Percentiles rank a stretch among this genome's conserved stretches.
Evolutionary conservation across 2,329 filamentous ascomycete species (phyloP).

Genomic region (Onygenales sp.): DNA sequence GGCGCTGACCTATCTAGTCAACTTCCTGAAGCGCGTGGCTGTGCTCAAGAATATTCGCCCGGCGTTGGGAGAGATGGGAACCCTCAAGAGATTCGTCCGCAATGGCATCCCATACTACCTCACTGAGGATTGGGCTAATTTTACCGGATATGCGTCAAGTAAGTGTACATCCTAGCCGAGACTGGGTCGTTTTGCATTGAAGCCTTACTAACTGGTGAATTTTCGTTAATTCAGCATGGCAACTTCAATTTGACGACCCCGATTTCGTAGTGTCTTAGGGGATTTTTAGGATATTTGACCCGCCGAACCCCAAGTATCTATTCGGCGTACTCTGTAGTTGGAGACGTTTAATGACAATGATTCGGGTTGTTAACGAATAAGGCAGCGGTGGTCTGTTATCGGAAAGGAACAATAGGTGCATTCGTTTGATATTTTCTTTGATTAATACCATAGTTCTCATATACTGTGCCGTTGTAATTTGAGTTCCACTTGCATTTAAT

Average conservation of each 20-base stretch:
- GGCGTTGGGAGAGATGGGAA: constrained; percentile 37
- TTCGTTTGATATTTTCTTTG: too few relatives aligned
- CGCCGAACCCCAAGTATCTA: background rate
- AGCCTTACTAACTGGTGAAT: background rate
- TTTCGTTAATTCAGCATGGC: constrained; percentile 10
- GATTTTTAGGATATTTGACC: too few relatives aligned
- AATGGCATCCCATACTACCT: constrained; percentile 32
- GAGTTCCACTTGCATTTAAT: too few relatives aligned
- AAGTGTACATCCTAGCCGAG: constrained; percentile 14
- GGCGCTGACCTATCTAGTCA: constrained; percentile 29
- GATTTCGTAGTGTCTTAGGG: constrained; percentile 2
- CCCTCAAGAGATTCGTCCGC: constrained; percentile 34
- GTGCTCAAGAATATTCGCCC: constrained; percentile 37
- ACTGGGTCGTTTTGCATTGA: background rate
- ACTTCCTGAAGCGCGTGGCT: constrained; percentile 33
- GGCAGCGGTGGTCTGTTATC: background rate
- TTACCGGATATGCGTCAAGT: constrained; percentile 38
- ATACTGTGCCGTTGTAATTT: too few relatives aligned
- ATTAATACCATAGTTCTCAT: too few relatives aligned
- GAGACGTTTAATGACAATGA: too few relatives aligned
- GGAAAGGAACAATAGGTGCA: too few relatives aligned
- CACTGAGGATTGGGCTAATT: constrained; percentile 41
- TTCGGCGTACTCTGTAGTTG: too few relatives aligned
- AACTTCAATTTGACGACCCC: constrained; percentile 12
- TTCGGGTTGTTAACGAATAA: too few relatives aligned